Percentiles rank a stretch among this genome's conserved stretches.
These are phyloP conservation scores for Neurospora sp. DNA, from an alignment of 495 filamentous ascomycete genomes.

Conservation along the genomic window DNA sequence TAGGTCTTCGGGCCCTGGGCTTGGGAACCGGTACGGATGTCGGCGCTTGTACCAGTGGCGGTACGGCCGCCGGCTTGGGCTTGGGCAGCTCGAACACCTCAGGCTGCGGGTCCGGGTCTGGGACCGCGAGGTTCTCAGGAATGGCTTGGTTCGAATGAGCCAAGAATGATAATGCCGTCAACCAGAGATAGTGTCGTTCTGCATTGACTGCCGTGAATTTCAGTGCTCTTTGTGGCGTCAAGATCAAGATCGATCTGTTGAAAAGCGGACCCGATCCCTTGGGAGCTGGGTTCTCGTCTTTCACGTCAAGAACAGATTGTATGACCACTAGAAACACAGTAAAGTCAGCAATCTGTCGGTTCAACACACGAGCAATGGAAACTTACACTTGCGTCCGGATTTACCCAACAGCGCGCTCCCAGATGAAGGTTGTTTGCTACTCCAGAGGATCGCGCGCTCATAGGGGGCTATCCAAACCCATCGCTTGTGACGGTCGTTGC, in stretches of 20 bases:
- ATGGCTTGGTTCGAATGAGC: slow-evolving; percentile 72
- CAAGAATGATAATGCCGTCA: slow-evolving; percentile 87
- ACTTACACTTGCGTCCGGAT: slow-evolving; percentile 88
- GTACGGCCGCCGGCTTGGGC: slow-evolving; percentile 13
- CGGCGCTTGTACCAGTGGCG: neutral
- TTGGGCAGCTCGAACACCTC: slow-evolving; percentile 39
- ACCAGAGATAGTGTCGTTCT: slow-evolving; percentile 91
- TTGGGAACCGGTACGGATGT: slow-evolving; percentile 20
- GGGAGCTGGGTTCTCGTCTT: slow-evolving; percentile 83
- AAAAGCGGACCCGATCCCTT: slow-evolving; percentile 60
- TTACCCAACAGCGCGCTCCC: slow-evolving; percentile 87
- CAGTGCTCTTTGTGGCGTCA: slow-evolving; percentile 86
- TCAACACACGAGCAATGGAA: neutral
- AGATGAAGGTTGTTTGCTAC: slow-evolving; percentile 88
- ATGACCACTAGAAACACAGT: slow-evolving; percentile 58
- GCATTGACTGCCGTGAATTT: slow-evolving; percentile 82
- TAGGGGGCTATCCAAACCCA: slow-evolving; percentile 99
- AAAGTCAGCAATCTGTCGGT: neutral
- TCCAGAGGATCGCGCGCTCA: slow-evolving; percentile 94
- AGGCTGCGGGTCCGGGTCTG: slow-evolving; percentile 39
- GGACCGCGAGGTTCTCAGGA: slow-evolving; percentile 54
- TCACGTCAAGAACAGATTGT: slow-evolving; percentile 93
- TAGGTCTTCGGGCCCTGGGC: slow-evolving; percentile 40
- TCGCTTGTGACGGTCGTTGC: slow-evolving; percentile 73
- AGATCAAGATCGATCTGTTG: slow-evolving; percentile 88